Conservation (phyloP, 768 basidiomycete species). For the Macrocybe gigantea region DNA sequence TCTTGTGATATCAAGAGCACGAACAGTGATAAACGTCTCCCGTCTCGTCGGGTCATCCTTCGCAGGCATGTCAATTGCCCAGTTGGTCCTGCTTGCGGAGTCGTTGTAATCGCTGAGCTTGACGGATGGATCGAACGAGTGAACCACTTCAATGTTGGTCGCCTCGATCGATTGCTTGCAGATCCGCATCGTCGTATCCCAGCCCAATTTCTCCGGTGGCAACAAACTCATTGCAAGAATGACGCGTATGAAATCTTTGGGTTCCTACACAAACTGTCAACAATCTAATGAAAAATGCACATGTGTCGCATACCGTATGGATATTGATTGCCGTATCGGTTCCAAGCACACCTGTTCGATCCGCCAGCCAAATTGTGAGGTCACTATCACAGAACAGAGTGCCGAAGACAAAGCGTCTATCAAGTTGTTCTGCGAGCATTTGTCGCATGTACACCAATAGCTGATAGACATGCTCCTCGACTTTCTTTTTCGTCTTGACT, state of each 20-base stretch:
- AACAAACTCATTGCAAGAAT: neutral
- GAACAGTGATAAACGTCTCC: constrained; percentile 1
- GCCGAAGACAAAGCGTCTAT: constrained; percentile 6
- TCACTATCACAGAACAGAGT: neutral
- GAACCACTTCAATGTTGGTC: neutral
- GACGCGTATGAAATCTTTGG: neutral
- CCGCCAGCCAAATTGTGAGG: constrained; percentile 1
- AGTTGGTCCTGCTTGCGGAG: neutral
- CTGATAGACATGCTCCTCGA: neutral
- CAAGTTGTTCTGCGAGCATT: constrained; percentile 5
- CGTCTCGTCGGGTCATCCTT: neutral
- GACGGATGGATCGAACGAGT: neutral
- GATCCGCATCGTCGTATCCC: neutral
- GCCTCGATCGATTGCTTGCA: neutral
- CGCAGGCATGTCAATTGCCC: constrained; percentile 1
- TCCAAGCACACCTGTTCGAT: constrained; percentile 4
- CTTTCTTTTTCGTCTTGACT: neutral
- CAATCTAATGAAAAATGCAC: neutral
- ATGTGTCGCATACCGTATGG: constrained; percentile 2
- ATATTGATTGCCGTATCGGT: constrained; percentile 2
- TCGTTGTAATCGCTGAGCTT: neutral
- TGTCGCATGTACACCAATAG: neutral
- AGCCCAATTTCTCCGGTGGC: neutral
- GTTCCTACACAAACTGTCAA: neutral
- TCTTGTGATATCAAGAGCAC: neutral